Percentiles rank a stretch among this genome's conserved stretches.
Conservation (phyloP, 2,329 filamentous ascomycete species). For the Epichloe sylvatica region DNA sequence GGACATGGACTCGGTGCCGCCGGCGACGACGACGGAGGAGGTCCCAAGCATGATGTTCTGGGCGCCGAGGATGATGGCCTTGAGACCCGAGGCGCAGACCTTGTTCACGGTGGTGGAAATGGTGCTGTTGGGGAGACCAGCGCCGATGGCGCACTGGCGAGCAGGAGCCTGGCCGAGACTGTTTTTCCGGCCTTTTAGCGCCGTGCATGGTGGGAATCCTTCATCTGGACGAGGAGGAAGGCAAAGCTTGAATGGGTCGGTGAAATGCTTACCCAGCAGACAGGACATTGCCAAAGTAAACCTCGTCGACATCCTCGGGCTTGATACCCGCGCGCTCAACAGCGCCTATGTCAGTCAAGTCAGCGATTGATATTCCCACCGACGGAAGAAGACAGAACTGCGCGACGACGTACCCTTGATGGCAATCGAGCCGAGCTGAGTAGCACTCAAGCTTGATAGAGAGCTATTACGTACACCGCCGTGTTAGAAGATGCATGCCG, state of each 20-base stretch:
- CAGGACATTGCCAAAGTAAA: slow-evolving; percentile 96
- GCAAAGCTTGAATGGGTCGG: background rate
- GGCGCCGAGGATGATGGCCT: slow-evolving; percentile 85
- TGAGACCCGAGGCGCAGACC: slow-evolving; percentile 90
- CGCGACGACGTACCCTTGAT: slow-evolving; percentile 59
- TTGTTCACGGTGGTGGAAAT: slow-evolving; percentile 96
- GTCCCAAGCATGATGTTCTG: slow-evolving; percentile 97
- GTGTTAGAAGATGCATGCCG: background rate
- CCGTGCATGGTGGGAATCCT: background rate
- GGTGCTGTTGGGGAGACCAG: slow-evolving; percentile 66
- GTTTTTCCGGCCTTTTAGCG: background rate
- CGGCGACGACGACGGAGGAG: slow-evolving; percentile 82
- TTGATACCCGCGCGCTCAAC: slow-evolving; percentile 81
- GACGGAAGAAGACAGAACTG: background rate
- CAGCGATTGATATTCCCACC: background rate
- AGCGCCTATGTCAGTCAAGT: slow-evolving; percentile 37
- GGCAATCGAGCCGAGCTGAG: slow-evolving; percentile 75
- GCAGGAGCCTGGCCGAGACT: slow-evolving; percentile 94
- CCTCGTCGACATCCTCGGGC: slow-evolving; percentile 80
- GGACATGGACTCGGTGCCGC: slow-evolving; percentile 96
- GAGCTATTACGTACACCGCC: slow-evolving; percentile 47
- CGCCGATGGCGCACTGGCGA: slow-evolving; percentile 81
- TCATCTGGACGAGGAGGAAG: no score
- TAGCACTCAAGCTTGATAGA: slow-evolving; percentile 72
- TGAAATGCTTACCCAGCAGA: slow-evolving; percentile 62